Percentiles rank a stretch among this genome's conserved stretches.
phyloP scores from a whole-genome alignment of 2,329 filamentous ascomycete genomes.

The Mycocentrospora acerina region DNA sequence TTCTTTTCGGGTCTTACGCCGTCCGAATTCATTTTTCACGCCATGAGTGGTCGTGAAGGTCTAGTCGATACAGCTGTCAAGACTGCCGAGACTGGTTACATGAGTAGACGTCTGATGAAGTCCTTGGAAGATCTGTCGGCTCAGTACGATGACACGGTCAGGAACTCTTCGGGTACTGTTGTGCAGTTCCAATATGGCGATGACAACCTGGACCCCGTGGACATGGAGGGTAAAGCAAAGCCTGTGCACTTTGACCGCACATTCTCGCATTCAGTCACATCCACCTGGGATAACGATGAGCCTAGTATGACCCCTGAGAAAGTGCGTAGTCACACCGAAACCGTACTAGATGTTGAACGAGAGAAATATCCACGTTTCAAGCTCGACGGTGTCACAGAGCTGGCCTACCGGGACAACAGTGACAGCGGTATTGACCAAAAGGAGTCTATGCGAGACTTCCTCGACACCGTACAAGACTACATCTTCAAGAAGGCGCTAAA shows the following conservation, averaged over 20 bases:
- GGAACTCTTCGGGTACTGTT: slow-evolving; percentile 83
- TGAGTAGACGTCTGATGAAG: slow-evolving; percentile 98
- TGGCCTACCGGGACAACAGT: slow-evolving; percentile 70
- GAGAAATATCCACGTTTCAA: slow-evolving; percentile 50
- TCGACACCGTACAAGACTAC: slow-evolving; percentile 75
- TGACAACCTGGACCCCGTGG: slow-evolving; percentile 90
- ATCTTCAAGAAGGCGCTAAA: slow-evolving; percentile 64
- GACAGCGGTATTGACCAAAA: slow-evolving; percentile 58
- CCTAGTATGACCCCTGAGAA: slow-evolving; percentile 71
- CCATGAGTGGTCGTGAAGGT: slow-evolving; percentile 97
- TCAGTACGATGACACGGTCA: slow-evolving; percentile 90
- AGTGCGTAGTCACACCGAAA: slow-evolving; percentile 67
- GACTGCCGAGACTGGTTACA: slow-evolving; percentile 97
- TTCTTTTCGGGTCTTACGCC: slow-evolving; percentile 92
- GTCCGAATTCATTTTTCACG: slow-evolving; percentile 96
- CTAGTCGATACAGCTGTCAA: slow-evolving; percentile 98
- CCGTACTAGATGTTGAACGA: slow-evolving; percentile 68
- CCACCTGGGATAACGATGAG: slow-evolving; percentile 78
- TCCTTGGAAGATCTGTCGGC: slow-evolving; percentile 92
- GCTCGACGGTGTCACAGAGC: slow-evolving; percentile 42
- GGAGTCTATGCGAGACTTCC: slow-evolving; percentile 80
- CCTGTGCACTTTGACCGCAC: slow-evolving; percentile 92
- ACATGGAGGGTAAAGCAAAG: slow-evolving; percentile 93
- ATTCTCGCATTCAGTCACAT: slow-evolving; percentile 76
- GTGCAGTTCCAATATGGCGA: slow-evolving; percentile 98